Conservation (phyloP, 108 stramenopile genomes). For the Epithemia pelagica region DNA sequence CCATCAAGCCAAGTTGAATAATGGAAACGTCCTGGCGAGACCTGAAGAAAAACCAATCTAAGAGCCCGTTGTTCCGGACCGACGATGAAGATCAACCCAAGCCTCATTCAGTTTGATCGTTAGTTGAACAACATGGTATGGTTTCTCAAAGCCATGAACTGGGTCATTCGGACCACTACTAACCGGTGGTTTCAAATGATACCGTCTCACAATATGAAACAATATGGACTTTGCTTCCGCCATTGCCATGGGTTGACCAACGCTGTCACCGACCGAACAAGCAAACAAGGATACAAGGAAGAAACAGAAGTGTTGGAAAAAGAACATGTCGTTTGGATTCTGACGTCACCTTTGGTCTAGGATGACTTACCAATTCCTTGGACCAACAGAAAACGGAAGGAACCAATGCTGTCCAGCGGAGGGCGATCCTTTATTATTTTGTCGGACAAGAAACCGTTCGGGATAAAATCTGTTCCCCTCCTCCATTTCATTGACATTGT, state of each 20-base stretch:
- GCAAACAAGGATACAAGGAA: background rate
- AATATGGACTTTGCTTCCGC: conserved; percentile 2
- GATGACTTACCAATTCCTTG: conserved; percentile 8
- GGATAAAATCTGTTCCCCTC: background rate
- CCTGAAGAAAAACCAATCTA: too few relatives aligned
- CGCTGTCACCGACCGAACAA: background rate
- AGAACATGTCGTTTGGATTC: background rate
- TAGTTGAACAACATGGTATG: background rate
- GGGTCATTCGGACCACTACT: background rate
- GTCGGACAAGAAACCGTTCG: background rate
- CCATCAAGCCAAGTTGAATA: too few relatives aligned
- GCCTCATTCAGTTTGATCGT: background rate
- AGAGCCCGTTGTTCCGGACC: too few relatives aligned
- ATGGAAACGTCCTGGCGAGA: too few relatives aligned
- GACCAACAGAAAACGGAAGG: conserved; percentile 13
- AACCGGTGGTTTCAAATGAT: background rate
- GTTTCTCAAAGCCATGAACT: background rate
- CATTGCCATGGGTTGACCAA: conserved; percentile 16
- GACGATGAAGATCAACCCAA: background rate
- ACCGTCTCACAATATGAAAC: conserved; percentile 4
- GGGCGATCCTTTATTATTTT: too few relatives aligned
- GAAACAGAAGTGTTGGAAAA: background rate
- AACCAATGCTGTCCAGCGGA: background rate
- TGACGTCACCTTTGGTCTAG: background rate
- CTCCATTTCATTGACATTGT: background rate